Base-by-base conservation (phyloP, 139 green algal species). In the Medakamo hakoo region DNA sequence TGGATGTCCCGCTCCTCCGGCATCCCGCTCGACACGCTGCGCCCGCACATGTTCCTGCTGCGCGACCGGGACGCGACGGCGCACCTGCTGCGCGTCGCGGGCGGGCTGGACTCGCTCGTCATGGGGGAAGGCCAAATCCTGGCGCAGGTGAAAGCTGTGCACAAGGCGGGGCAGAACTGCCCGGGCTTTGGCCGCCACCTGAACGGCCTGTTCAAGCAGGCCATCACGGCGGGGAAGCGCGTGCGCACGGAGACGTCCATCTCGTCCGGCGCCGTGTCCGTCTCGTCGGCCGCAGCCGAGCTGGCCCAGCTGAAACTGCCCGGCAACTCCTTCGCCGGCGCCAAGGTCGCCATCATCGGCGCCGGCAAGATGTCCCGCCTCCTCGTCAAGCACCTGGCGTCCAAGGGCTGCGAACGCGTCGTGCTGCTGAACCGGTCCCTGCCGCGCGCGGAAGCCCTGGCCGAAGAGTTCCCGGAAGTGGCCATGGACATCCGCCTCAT, bases 71-170 rank as follows among this genome's bases (percentile, higher is more conserved):
- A 99, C 52, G 93, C 93, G n/a, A 95, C 88, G 1, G 66, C 78
- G 1, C 93, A 99, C 73, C 76, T 99, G 62, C 78, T 99, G 72
- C 78, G 86, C 49, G 93, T 99, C 25, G 80, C 90, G 1, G 86
- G 82, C 27, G 93, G 93, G 59, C 82, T 99, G 4, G 93, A 99
- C 71, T 96, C 86, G 1, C 82, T 98, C 20, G 93, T 99, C 2
- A 91, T 99, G 84, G 93, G 93, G 23, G 93, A 99, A 79, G 93
- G 93, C 23, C 93, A 99, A 73, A 98, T 99, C 65, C 76, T 99
- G 49, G 90, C 93, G 19, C 93, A 99, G 78, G 91, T 98, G 23
- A 89, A 88, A 72, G 66, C 80, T 56, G 88, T 96, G 27, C 90
- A 95, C 79, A 90, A 95, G 73, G 88, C 96, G 3, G 93, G 91